Conservation (phyloP, 495 filamentous ascomycete genomes). For the Chaetomium fimeti region DNA sequence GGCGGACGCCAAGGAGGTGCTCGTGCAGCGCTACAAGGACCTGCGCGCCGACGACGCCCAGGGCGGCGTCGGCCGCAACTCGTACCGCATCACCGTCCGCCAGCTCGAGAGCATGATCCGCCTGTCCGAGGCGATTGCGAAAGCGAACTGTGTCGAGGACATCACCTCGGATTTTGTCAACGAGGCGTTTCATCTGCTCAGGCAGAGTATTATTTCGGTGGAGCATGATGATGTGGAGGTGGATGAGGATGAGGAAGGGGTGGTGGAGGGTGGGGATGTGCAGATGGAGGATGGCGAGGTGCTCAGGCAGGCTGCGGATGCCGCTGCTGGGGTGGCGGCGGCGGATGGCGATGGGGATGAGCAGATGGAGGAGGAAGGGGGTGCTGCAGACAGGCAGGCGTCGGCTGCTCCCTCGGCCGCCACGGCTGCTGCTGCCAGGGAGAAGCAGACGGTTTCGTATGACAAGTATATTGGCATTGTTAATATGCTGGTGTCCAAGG, state of each 20-base stretch:
- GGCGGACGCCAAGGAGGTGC: slow-evolving; percentile 74
- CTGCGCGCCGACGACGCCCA: slow-evolving; percentile 91
- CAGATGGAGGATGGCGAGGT: slow-evolving; percentile 34
- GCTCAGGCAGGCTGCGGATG: slow-evolving; percentile 42
- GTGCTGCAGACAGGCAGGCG: slow-evolving; percentile 34
- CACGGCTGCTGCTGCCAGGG: slow-evolving; percentile 35
- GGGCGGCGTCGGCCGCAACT: slow-evolving; percentile 87
- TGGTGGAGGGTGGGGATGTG: background rate
- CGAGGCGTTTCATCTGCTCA: slow-evolving; percentile 84
- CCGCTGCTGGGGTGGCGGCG: slow-evolving; percentile 35
- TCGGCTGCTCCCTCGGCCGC: slow-evolving; percentile 32
- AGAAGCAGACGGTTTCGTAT: slow-evolving; percentile 87
- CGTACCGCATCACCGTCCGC: slow-evolving; percentile 93
- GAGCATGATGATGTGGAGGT: slow-evolving; percentile 98
- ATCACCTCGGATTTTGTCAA: slow-evolving; percentile 79
- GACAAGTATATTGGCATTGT: slow-evolving; percentile 92
- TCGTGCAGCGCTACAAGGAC: slow-evolving; percentile 96
- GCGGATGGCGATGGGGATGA: slow-evolving; percentile 65
- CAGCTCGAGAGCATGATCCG: slow-evolving; percentile 96
- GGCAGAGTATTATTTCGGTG: slow-evolving; percentile 94
- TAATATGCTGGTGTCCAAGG: slow-evolving; percentile 74
- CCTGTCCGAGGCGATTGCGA: slow-evolving; percentile 91
- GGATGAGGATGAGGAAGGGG: slow-evolving; percentile 74
- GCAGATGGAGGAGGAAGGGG: slow-evolving; percentile 60
- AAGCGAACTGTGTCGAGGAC: slow-evolving; percentile 94